Percentiles rank a stretch among this genome's conserved stretches.
These are phyloP conservation scores for Trichosanthes cucumerina DNA, from an alignment of 306 rosid genomes.

Conservation along the genomic window DNA sequence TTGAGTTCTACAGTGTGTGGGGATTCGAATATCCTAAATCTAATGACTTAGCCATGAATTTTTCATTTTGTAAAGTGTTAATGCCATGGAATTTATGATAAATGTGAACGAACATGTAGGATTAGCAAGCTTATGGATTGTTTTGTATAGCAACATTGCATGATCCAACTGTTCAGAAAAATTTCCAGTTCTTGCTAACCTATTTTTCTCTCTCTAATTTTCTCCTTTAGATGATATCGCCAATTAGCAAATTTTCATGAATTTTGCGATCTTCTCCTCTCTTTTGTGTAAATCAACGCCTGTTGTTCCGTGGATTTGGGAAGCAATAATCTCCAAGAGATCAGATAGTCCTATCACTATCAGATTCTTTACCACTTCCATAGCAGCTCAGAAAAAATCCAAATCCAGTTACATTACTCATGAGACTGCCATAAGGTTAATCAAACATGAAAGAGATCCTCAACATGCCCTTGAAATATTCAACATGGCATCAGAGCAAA, in stretches of 20 bases:
- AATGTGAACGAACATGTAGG: not conserved
- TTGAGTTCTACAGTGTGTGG: not conserved
- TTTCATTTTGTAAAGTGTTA: not conserved
- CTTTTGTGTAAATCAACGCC: slow-evolving; percentile 17
- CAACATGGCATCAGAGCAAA: slow-evolving; percentile 58
- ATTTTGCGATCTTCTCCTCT: slow-evolving; percentile 19
- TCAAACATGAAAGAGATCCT: slow-evolving; percentile 73
- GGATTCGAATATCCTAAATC: not conserved
- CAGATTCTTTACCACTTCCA: slow-evolving; percentile 1
- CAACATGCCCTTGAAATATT: slow-evolving; percentile 67
- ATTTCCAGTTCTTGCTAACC: not conserved
- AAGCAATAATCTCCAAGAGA: slow-evolving; percentile 24
- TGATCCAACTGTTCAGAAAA: not conserved
- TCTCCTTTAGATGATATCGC: slow-evolving; percentile 13
- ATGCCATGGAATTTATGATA: not conserved
- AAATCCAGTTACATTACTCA: slow-evolving; percentile 51
- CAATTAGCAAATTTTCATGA: slow-evolving; percentile 25
- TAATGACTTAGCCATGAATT: not conserved
- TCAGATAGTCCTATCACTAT: slow-evolving; percentile 46
- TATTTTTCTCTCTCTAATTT: not conserved
- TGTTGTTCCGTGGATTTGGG: slow-evolving; percentile 46
- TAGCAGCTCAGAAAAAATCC: slow-evolving; percentile 27
- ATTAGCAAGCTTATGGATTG: not conserved
- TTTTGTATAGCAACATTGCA: not conserved
- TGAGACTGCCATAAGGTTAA: slow-evolving; percentile 44